Base-by-base conservation (phyloP, 2,329 filamentous ascomycete species). In the Diplodia sapinea region DNA sequence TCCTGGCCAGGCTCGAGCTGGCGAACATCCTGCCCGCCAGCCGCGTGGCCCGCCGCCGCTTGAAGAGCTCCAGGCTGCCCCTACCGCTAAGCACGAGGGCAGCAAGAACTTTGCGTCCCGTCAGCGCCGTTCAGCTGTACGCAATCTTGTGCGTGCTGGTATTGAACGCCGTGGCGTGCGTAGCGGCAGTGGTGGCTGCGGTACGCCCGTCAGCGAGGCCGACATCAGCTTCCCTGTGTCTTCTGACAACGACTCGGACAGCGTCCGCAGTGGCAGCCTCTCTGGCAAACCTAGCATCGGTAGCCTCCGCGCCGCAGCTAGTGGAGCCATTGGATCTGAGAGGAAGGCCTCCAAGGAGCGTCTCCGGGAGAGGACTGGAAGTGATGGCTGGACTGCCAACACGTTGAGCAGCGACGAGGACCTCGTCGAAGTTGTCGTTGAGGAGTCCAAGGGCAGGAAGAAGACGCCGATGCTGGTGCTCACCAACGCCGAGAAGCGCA, bases 101-200 rank as follows among this genome's bases (percentile, higher is more conserved):
- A 97, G 94, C 88, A 84, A 97, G 87, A 99, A 99, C 83, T 99
- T 99, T 81, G 91, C 91, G 12, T 89, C 93, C 67, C 93, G 95
- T 70, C 94, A 96, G 75, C 93, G 95, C 69, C 93, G 94, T 71
- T 93, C 91, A 73, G 95, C 95, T 31, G 89, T 99, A 54, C 89
- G 94, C 82, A 97, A 93, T 77, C 87, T 99, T 61, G 92, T 97
- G 70, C 91, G 92, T 71, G 94, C 94, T 65, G 94, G 94, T 17
- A 86, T 95, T 70, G 92, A 93, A 75, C 91, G 95, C 69, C 92
- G 94, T 67, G 86, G 82, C 69, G 84, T 86, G 68, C 91, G 90
- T 70, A 85, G 88, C 70, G 90, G 89, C 77, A 83, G 83, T 70
- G 83, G 83, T 69, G 92, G 92, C 69, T 94, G 90, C 79, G 92